Conservation (phyloP, 129 eudicot genomes). For the Sambucus nigra region DNA sequence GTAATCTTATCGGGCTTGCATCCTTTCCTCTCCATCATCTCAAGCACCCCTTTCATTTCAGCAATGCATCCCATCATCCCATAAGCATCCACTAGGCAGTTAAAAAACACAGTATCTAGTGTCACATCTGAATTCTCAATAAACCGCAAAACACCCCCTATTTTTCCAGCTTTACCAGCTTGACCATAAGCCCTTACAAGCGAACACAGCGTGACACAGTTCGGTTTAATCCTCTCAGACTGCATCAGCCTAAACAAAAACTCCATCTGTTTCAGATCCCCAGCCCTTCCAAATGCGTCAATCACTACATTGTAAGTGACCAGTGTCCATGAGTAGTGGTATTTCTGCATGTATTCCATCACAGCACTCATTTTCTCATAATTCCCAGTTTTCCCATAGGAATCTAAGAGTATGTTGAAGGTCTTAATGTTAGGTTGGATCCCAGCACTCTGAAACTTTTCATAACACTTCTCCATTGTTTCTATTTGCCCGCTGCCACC, state of each 20-base stretch:
- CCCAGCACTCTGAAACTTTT: constrained; percentile 74
- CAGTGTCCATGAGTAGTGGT: constrained; percentile 80
- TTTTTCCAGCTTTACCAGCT: constrained; percentile 65
- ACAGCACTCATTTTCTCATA: constrained; percentile 87
- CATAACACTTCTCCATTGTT: constrained; percentile 92
- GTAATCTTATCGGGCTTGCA: constrained; percentile 72
- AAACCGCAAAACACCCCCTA: constrained; percentile 48
- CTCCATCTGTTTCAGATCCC: constrained; percentile 85
- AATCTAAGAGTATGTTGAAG: constrained; percentile 78
- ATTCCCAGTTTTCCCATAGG: constrained; percentile 77
- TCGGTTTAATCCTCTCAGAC: constrained; percentile 80
- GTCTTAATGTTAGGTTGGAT: constrained; percentile 80
- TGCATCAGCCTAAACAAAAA: constrained; percentile 80
- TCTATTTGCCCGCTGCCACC: constrained; percentile 98
- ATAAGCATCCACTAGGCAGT: constrained; percentile 81
- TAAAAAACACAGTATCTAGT: constrained; percentile 72
- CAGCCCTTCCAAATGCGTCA: constrained; percentile 86
- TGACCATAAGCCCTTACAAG: constrained; percentile 78
- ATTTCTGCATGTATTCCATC: constrained; percentile 90
- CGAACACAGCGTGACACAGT: constrained; percentile 84
- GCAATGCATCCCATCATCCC: constrained; percentile 91
- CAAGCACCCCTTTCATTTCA: constrained; percentile 72
- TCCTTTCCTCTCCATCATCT: constrained; percentile 72
- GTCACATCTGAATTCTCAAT: constrained; percentile 77
- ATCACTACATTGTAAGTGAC: constrained; percentile 81